phyloP scores from a whole-genome alignment of 352 stramenopile species.

The Globisporangium spiculum region DNA sequence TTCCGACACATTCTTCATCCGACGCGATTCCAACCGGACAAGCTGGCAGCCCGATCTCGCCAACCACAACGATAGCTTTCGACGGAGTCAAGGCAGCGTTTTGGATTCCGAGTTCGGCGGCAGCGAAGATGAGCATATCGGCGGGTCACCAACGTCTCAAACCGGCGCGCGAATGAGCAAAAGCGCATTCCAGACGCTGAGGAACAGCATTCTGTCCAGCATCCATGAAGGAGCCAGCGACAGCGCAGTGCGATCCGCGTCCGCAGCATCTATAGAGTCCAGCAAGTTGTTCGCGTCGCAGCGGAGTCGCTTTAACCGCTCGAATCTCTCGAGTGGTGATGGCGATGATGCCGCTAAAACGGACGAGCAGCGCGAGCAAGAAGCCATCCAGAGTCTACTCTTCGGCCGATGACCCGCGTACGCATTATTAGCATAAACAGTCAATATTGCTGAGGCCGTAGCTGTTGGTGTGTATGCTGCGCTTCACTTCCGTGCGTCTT shows the following conservation, averaged over 20 bases:
- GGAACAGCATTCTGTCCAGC: slow-evolving; percentile 20
- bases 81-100: slow-evolving; percentile 5
- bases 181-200: slow-evolving; percentile 15
- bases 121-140: not conserved
- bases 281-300: not conserved
- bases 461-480: not conserved
- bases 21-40: slow-evolving; percentile 17
- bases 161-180: not conserved
- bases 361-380: slow-evolving; percentile 53
- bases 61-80: slow-evolving; percentile 1
- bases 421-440: too few species aligned
- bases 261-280: not conserved
- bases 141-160: not conserved
- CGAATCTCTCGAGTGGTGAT: slow-evolving; percentile 5
- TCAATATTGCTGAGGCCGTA: too few species aligned
- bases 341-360: slow-evolving; percentile 28
- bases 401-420: slow-evolving; percentile 23
- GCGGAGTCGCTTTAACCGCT: not conserved
- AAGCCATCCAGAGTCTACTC: slow-evolving; percentile 56
- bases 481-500: not conserved
- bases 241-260: not conserved
- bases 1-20: slow-evolving; percentile 22
- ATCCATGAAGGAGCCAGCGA: slow-evolving; percentile 11
- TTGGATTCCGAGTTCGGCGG: not conserved
- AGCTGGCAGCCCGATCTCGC: not conserved